Conservation (phyloP, 495 filamentous ascomycete species). For the Aspergillus egyptiacus region DNA sequence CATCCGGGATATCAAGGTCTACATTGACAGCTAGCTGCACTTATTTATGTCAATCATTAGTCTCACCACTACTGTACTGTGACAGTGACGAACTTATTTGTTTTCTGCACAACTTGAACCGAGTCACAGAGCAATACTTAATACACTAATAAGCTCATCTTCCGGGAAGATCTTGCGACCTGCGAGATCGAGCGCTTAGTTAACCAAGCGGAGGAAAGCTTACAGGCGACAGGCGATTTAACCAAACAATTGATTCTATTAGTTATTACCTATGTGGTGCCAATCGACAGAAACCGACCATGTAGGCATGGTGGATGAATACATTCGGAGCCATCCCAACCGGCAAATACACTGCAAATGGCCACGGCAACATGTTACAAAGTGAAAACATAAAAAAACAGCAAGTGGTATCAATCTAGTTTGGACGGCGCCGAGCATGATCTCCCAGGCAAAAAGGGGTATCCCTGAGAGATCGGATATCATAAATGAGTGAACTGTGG, state of each 20-base stretch:
- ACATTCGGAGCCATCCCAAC: slow-evolving; percentile 19
- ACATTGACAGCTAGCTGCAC: too few species aligned
- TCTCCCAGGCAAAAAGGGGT: slow-evolving; percentile 29
- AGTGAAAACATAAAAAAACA: slow-evolving; percentile 28
- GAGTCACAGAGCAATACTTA: too few species aligned
- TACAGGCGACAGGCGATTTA: not conserved
- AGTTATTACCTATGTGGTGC: slow-evolving; percentile 21
- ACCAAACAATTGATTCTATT: slow-evolving; percentile 21
- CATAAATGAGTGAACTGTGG: slow-evolving; percentile 36
- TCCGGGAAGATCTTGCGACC: too few species aligned
- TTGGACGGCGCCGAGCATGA: slow-evolving; percentile 35
- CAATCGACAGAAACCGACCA: slow-evolving; percentile 10
- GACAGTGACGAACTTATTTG: too few species aligned
- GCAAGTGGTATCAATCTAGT: slow-evolving; percentile 52
- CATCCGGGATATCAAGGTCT: too few species aligned
- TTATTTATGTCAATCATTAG: too few species aligned
- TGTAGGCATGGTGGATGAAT: slow-evolving; percentile 6
- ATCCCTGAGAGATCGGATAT: slow-evolving; percentile 35
- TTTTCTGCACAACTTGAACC: too few species aligned
- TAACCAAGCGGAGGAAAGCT: too few species aligned
- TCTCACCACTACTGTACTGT: too few species aligned
- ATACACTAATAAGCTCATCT: too few species aligned
- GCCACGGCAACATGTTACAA: slow-evolving; percentile 24
- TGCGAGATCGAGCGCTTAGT: too few species aligned
- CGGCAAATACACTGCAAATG: slow-evolving; percentile 20